Conservation (phyloP, 192 early-diverging fungal genomes). For the Jimgerdemannia flammicorona region DNA sequence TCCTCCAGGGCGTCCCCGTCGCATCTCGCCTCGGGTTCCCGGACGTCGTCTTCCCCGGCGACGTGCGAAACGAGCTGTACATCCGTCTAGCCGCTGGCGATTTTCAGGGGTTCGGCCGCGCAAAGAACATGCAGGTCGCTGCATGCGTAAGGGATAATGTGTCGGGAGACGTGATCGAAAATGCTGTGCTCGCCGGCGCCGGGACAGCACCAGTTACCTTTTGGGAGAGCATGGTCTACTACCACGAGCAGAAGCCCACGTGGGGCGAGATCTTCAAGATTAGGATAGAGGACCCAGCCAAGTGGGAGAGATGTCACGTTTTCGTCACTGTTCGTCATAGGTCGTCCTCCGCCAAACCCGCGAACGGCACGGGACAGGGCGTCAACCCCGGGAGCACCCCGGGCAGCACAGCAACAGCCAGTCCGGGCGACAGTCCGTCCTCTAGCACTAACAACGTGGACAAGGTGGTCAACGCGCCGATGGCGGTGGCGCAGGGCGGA, state of each 20-base stretch:
- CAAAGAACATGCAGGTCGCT: constrained; percentile 58
- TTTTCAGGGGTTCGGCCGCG: constrained; percentile 41
- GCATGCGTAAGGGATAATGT: constrained; percentile 47
- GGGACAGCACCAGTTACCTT: constrained; percentile 20
- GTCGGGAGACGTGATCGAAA: constrained; percentile 50
- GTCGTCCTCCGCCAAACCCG: not conserved
- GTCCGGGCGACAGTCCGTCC: not conserved
- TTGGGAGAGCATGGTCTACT: constrained; percentile 60
- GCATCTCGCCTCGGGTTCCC: constrained; percentile 58
- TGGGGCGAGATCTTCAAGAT: constrained; percentile 67
- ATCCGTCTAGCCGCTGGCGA: constrained; percentile 54
- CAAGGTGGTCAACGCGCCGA: not conserved
- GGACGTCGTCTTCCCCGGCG: constrained; percentile 52
- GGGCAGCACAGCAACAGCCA: not conserved
- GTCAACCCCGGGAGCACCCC: no score
- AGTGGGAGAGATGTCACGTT: constrained; percentile 57
- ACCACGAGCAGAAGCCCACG: constrained; percentile 51
- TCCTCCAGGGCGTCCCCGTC: constrained; percentile 36
- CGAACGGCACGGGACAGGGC: no score
- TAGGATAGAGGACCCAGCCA: constrained; percentile 40
- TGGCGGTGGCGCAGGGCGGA: no score
- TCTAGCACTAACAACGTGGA: not conserved
- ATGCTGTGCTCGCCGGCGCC: constrained; percentile 46
- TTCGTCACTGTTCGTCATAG: constrained; percentile 57
- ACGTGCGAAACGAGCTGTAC: constrained; percentile 57